Conservation (phyloP, 257 asterid species). For the Jacaranda mimosifolia region DNA sequence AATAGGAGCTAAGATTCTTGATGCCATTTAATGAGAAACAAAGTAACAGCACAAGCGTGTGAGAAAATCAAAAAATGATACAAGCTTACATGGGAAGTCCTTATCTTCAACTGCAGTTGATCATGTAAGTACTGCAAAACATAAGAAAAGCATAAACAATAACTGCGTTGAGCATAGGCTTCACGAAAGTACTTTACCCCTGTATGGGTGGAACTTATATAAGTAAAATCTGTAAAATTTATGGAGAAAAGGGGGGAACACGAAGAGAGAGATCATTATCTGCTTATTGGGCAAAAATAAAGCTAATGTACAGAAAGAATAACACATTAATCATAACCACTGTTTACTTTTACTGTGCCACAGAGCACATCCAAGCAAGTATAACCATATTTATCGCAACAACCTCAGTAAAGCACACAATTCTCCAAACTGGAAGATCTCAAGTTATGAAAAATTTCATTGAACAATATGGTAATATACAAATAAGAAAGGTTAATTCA, state of each 20-base stretch:
- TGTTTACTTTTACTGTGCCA: background rate
- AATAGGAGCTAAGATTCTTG: constrained; percentile 9
- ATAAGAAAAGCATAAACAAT: constrained; percentile 24
- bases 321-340: background rate
- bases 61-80: constrained; percentile 26
- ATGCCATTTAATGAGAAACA: background rate
- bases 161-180: constrained; percentile 15
- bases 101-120: constrained; percentile 86
- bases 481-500: background rate
- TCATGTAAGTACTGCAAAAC: constrained; percentile 87
- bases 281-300: constrained; percentile 16
- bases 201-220: background rate
- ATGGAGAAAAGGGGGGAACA: background rate
- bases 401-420: background rate
- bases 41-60: constrained; percentile 13
- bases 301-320: constrained; percentile 10
- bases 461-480: background rate
- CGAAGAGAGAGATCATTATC: background rate
- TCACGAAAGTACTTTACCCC: constrained; percentile 1
- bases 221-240: background rate
- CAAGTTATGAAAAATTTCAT: background rate
- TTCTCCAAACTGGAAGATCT: background rate
- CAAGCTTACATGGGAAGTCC: constrained; percentile 84
- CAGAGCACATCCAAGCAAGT: constrained; percentile 26
- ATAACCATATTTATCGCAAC: background rate